These are phyloP conservation scores for Talaromyces sp. DNA, from an alignment of 2,329 filamentous ascomycete genomes.

Conservation along the genomic window DNA sequence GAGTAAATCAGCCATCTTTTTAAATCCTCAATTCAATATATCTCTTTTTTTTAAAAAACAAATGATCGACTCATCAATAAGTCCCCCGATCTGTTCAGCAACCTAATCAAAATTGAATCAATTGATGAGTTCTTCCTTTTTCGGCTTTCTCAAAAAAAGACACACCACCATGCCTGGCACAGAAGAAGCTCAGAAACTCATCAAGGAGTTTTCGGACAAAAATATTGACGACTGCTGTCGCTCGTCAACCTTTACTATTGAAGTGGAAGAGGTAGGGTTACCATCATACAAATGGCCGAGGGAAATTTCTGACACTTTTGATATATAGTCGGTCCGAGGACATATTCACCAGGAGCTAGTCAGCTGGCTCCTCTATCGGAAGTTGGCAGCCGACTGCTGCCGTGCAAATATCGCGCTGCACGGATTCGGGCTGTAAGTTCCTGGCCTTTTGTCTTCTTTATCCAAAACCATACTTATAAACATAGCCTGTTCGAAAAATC, in stretches of 20 bases:
- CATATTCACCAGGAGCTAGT: slow-evolving; percentile 19
- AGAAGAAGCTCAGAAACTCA: slow-evolving; percentile 5
- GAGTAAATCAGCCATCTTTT: not conserved
- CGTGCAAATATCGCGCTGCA: slow-evolving; percentile 19
- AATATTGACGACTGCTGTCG: slow-evolving; percentile 16
- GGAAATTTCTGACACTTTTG: not conserved
- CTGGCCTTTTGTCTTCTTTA: not conserved
- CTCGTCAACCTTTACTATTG: slow-evolving; percentile 10
- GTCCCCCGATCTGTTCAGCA: not conserved
- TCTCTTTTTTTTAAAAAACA: not conserved
- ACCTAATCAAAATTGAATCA: not conserved
- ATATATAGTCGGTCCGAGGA: slow-evolving; percentile 17
- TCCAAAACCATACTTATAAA: not conserved
- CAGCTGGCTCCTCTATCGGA: slow-evolving; percentile 22
- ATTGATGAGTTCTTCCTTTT: not conserved
- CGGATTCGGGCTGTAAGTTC: slow-evolving; percentile 19
- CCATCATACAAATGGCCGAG: not conserved
- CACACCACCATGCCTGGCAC: not conserved
- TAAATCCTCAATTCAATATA: not conserved
- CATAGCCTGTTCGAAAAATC: slow-evolving; percentile 18
- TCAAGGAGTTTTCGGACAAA: slow-evolving; percentile 13
- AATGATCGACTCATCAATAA: not conserved
- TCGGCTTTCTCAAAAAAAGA: not conserved
- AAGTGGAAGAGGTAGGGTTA: slow-evolving; percentile 17
- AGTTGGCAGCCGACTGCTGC: slow-evolving; percentile 19